phyloP scores from a whole-genome alignment of 495 filamentous ascomycete species.

The Xylaria cubensis region DNA sequence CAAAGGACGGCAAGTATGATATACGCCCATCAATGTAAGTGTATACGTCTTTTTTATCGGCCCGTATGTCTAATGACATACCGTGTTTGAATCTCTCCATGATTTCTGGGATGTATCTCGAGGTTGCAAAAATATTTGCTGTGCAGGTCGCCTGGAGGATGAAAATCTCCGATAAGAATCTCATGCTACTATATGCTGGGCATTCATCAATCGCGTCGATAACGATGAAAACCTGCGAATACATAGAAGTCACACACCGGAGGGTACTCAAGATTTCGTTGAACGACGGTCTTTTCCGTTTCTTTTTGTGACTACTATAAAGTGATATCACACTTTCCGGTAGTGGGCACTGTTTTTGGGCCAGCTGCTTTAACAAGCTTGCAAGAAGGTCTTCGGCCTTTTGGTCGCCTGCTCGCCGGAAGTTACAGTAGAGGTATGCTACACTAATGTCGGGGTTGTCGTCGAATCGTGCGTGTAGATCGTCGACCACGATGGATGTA shows the following conservation, averaged over 20 bases:
- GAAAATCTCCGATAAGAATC: constrained; percentile 36
- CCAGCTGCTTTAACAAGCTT: constrained; percentile 44
- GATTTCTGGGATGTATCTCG: constrained; percentile 47
- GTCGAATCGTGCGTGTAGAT: constrained; percentile 34
- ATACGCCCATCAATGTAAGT: constrained; percentile 42
- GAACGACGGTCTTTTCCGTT: constrained; percentile 36
- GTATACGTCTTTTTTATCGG: constrained; percentile 44
- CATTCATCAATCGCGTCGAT: constrained; percentile 60
- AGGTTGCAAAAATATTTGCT: constrained; percentile 50
- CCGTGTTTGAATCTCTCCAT: constrained; percentile 19
- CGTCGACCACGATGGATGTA: constrained; percentile 44
- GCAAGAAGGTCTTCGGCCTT: constrained; percentile 30
- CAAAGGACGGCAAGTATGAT: constrained; percentile 32
- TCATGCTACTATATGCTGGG: constrained; percentile 14
- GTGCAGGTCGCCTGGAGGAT: constrained; percentile 33
- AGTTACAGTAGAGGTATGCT: constrained; percentile 53
- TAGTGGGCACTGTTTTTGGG: constrained; percentile 28
- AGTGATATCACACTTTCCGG: constrained; percentile 37
- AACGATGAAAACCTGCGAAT: constrained; percentile 48
- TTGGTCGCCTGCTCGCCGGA: constrained; percentile 38
- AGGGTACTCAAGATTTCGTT: constrained; percentile 38
- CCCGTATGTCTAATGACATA: constrained; percentile 45
- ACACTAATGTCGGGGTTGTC: constrained; percentile 42
- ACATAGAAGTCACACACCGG: constrained; percentile 24
- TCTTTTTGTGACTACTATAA: constrained; percentile 30